Evolutionary conservation across 352 stramenopile genomes (phyloP).

Genomic region (Phytophthora lateralis): DNA sequence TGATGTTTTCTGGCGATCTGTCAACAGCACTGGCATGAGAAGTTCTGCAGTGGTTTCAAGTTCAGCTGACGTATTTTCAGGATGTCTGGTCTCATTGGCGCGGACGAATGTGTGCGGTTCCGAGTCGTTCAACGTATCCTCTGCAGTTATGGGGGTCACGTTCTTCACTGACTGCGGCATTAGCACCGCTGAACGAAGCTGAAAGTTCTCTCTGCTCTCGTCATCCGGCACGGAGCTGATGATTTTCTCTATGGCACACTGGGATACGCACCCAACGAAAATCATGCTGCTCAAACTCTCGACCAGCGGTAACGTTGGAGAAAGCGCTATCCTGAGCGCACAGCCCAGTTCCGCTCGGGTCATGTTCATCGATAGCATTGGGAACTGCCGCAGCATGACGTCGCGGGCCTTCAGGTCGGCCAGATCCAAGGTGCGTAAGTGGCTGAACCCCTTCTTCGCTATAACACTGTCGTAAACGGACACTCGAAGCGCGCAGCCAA

Average conservation of each 20-base stretch:
- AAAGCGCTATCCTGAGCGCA: constrained; percentile 26
- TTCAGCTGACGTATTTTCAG: neutral
- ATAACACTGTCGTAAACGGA: constrained; percentile 73
- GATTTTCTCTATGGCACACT: constrained; percentile 28
- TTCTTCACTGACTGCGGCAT: constrained; percentile 5
- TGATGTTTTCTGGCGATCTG: neutral
- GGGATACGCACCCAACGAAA: constrained; percentile 53
- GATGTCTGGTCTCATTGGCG: neutral
- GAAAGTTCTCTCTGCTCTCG: neutral
- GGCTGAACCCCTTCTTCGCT: constrained; percentile 55
- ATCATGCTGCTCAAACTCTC: constrained; percentile 42
- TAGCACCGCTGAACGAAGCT: constrained; percentile 9
- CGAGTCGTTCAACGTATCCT: neutral
- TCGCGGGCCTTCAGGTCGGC: constrained; percentile 51
- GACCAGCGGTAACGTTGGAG: constrained; percentile 47
- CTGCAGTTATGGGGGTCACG: neutral
- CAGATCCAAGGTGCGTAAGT: constrained; percentile 56
- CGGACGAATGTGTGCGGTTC: neutral
- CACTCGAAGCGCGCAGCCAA: constrained; percentile 58
- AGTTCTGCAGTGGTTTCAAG: constrained; percentile 11
- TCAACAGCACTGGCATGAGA: neutral
- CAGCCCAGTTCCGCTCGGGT: constrained; percentile 30
- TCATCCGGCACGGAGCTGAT: neutral
- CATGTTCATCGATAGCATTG: constrained; percentile 49
- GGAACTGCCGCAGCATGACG: constrained; percentile 56